Evolutionary conservation across 257 asterid genomes (phyloP).

Genomic region (Plectranthus barbatus): DNA sequence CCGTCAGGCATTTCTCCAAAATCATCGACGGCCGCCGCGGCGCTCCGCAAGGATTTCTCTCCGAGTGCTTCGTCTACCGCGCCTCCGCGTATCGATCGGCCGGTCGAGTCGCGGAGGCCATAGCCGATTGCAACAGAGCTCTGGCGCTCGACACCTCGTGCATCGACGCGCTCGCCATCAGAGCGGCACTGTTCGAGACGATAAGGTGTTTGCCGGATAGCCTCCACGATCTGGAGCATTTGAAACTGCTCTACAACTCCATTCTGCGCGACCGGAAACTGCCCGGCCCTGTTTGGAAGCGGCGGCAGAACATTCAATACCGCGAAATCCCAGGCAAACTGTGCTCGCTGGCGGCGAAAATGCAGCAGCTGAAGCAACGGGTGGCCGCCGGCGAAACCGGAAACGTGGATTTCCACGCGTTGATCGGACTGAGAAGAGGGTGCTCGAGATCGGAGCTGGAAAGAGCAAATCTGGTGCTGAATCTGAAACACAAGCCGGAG

Average conservation of each 20-base stretch:
- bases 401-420: slow-evolving; percentile 68
- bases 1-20: slow-evolving; percentile 63
- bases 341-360: slow-evolving; percentile 69
- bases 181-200: slow-evolving; percentile 71
- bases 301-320: slow-evolving; percentile 64
- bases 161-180: slow-evolving; percentile 56
- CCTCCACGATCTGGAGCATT: slow-evolving; percentile 90
- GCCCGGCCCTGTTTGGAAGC: slow-evolving; percentile 86
- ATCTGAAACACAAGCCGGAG: slow-evolving; percentile 83
- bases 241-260: slow-evolving; percentile 78
- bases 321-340: slow-evolving; percentile 86
- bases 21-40: slow-evolving; percentile 73
- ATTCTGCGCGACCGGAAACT: slow-evolving; percentile 63
- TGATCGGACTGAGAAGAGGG: slow-evolving; percentile 73
- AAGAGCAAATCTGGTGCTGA: slow-evolving; percentile 74
- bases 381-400: slow-evolving; percentile 79
- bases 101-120: slow-evolving; percentile 59
- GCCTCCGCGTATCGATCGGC: slow-evolving; percentile 53
- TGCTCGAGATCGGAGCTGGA: slow-evolving; percentile 81
- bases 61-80: slow-evolving; percentile 61
- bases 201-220: slow-evolving; percentile 74
- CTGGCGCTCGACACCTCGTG: slow-evolving; percentile 81
- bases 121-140: slow-evolving; percentile 70
- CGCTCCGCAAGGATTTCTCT: slow-evolving; percentile 58
- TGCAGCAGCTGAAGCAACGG: slow-evolving; percentile 70